Conservation (phyloP, 2,329 filamentous ascomycete genomes). For the Bipolaris oryzae region DNA sequence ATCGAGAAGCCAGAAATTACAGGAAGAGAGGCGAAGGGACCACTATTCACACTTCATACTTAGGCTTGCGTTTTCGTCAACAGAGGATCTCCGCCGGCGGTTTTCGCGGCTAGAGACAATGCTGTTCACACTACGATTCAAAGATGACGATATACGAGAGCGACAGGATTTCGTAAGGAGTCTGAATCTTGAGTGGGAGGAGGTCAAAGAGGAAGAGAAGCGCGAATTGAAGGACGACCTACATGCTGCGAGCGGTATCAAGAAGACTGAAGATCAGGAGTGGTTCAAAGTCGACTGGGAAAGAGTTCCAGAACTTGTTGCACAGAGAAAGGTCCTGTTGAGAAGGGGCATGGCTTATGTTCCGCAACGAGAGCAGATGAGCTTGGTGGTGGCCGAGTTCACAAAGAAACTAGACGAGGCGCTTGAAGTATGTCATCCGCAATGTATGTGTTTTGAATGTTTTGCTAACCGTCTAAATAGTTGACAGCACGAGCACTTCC, state of each 20-base stretch:
- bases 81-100: constrained; percentile 84
- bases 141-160: constrained; percentile 76
- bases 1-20: constrained; percentile 63
- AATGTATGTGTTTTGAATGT: background rate
- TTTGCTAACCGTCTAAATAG: constrained; percentile 50
- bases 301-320: constrained; percentile 86
- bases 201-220: constrained; percentile 80
- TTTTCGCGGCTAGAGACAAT: constrained; percentile 87
- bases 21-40: constrained; percentile 84
- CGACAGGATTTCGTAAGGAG: constrained; percentile 75
- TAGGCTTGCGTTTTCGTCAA: constrained; percentile 87
- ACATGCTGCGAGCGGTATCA: constrained; percentile 56
- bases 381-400: constrained; percentile 89
- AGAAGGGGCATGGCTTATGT: constrained; percentile 88
- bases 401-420: constrained; percentile 77
- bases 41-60: constrained; percentile 99
- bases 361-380: constrained; percentile 82
- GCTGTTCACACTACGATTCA: constrained; percentile 83
- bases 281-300: constrained; percentile 99
- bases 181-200: constrained; percentile 83
- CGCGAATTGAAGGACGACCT: constrained; percentile 68
- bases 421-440: constrained; percentile 68
- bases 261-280: constrained; percentile 72
- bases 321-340: constrained; percentile 73
- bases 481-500: constrained; percentile 90